Evolutionary conservation across 2,329 filamentous ascomycete genomes (phyloP), one percentile per base, ranked within the genome.

Genomic region (Ophiostoma sp.): DNA sequence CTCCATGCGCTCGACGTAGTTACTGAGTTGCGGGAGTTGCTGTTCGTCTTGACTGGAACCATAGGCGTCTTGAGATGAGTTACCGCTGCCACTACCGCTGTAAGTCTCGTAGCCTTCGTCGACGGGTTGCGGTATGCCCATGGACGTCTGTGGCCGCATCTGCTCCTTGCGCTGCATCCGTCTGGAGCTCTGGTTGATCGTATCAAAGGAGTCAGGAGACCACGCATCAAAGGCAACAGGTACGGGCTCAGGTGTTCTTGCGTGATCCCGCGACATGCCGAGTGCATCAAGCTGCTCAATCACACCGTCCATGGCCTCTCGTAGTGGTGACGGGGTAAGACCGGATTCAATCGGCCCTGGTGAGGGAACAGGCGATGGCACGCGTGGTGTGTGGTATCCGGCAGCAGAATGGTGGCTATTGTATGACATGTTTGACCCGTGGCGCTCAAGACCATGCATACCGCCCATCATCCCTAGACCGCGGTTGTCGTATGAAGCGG

Each of bases 301-400:
- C 3, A 99, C 95, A 81, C 97, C 95, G 79, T 98, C 95, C 94
- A 99, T 99, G 0, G 96, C 96, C 81, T 95, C 94, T 74, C 96
- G 88, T 2, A 99, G 84, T 0, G 96, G 96, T 2, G 96, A 98
- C 0, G 96, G 96, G 0, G 96, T 99, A 80, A 93, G 84, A 1
- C 90, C 90, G 61, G 87, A 88, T 45, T 86, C 88, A 19, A 50
- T 68, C 52, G 85, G 84, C 63, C 86, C 89, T 1, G 92, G 90
- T 5, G 93, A 94, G 3, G 89, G 91, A 48, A 84, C 86, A 0
- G 92, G 91, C 1, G 92, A 93, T 7, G 85, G 85, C 75, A 81
- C 86, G 75, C 88, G 83, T 1, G 89, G 87, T 0, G 87, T 90
- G 71, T 87, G 83, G 72, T 87, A 86, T 9, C 82, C 83, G 3